These are phyloP conservation scores for Pseudogymnoascus sp. DNA, from an alignment of 2,329 filamentous ascomycete genomes.

Conservation along the genomic window DNA sequence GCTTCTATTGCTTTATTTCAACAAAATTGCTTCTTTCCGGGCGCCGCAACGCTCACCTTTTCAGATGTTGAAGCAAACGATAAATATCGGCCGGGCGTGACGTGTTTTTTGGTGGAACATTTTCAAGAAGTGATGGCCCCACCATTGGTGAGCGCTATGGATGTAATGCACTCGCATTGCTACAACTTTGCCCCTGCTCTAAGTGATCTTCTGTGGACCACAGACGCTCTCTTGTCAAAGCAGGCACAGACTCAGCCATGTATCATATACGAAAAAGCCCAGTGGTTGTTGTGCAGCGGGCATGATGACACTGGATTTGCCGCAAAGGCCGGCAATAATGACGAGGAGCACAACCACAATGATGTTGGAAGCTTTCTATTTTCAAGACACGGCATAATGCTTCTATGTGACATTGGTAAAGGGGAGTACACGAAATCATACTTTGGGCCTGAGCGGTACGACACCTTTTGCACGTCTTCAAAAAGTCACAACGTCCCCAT, in stretches of 20 bases:
- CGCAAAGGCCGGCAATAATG: not conserved
- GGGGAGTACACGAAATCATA: constrained; percentile 1
- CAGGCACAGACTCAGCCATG: not conserved
- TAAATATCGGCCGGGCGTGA: not conserved
- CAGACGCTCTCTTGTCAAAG: not conserved
- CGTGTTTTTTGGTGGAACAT: not conserved
- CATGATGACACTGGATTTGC: not conserved
- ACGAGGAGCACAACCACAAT: constrained; percentile 1
- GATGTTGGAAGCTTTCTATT: not conserved
- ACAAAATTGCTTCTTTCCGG: not conserved
- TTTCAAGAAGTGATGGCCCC: not conserved
- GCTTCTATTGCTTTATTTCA: not conserved
- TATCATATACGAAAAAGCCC: not conserved
- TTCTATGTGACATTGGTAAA: not conserved
- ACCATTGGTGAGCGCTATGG: not conserved
- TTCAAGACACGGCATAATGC: not conserved
- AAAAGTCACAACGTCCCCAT: not conserved
- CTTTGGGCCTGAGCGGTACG: not conserved
- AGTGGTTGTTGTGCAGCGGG: not conserved
- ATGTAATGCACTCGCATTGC: constrained; percentile 1
- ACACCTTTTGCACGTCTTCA: not conserved
- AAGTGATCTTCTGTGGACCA: not conserved
- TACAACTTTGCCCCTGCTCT: constrained; percentile 1
- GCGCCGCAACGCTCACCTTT: not conserved
- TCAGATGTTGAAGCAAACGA: not conserved